A percentile compares a stretch with the other conserved stretches of the same genome.
Conservation (phyloP, 2,329 filamentous ascomycete genomes). For the Aspergillus pseudoviridinutans region DNA sequence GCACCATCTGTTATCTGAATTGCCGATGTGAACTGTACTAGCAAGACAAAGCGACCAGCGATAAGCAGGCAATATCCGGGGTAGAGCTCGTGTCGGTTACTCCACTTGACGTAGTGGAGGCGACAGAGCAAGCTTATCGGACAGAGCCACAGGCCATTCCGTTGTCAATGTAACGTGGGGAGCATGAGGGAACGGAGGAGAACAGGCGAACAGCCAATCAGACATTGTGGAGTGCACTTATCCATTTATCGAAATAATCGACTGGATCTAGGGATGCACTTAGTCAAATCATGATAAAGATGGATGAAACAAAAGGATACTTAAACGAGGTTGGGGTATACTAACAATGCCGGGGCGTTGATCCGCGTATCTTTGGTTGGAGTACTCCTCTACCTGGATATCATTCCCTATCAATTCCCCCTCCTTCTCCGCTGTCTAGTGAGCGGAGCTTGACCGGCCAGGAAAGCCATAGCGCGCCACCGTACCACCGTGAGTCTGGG, state of each 20-base stretch:
- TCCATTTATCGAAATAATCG: background rate
- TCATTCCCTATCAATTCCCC: background rate
- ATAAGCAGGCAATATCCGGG: slow-evolving; percentile 20
- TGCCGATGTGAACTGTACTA: background rate
- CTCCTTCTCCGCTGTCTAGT: background rate
- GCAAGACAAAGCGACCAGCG: slow-evolving; percentile 3
- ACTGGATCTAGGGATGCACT: background rate
- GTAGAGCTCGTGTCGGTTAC: slow-evolving; percentile 1
- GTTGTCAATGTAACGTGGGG: background rate
- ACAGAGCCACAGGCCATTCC: background rate
- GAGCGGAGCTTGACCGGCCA: background rate
- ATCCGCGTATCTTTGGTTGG: background rate
- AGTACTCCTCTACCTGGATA: background rate
- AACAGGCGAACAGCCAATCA: background rate
- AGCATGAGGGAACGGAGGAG: background rate
- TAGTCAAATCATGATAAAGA: background rate
- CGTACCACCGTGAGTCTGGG: background rate
- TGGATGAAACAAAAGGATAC: background rate
- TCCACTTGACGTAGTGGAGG: background rate
- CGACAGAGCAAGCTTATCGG: background rate
- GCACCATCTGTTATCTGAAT: background rate
- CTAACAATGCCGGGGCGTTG: background rate
- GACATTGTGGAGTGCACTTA: background rate
- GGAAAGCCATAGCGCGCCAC: background rate
- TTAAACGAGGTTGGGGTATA: background rate